phyloP scores from a whole-genome alignment of 345 rosid genomes.

The Bruguiera parviflora region DNA sequence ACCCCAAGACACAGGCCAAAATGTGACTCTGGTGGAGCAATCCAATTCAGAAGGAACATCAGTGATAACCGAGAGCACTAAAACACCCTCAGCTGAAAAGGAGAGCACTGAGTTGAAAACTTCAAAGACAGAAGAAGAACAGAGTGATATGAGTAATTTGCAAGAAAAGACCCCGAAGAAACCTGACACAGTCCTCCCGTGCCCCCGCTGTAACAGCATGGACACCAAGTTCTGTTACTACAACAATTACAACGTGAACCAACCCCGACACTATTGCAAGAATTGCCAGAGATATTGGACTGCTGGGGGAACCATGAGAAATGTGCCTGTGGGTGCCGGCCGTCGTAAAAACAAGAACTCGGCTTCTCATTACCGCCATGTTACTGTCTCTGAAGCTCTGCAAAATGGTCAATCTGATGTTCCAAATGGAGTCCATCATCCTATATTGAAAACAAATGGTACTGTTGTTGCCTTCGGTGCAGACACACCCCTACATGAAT shows the following conservation, averaged over 20 bases:
- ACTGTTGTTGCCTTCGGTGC: conserved; percentile 73
- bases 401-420: conserved; percentile 43
- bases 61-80: conserved; percentile 31
- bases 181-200: conserved; percentile 33
- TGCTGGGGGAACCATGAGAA: conserved; percentile 38
- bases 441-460: conserved; percentile 48
- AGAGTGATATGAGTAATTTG: conserved; percentile 25
- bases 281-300: conserved; percentile 40
- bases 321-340: conserved; percentile 38
- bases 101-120: conserved; percentile 26
- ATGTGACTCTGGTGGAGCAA: conserved; percentile 30
- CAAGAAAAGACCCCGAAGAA: conserved; percentile 28
- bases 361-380: conserved; percentile 53
- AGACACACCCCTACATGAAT: conserved; percentile 69
- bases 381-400: conserved; percentile 59
- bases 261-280: conserved; percentile 36
- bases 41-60: conserved; percentile 36
- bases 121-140: conserved; percentile 30
- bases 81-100: conserved; percentile 31
- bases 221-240: conserved; percentile 37
- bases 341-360: conserved; percentile 34
- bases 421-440: conserved; percentile 56
- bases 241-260: conserved; percentile 37
- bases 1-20: conserved; percentile 24
- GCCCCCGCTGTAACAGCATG: conserved; percentile 39